Base-by-base conservation (phyloP, 2,329 filamentous ascomycete species). In the Exserohilum turcica region DNA sequence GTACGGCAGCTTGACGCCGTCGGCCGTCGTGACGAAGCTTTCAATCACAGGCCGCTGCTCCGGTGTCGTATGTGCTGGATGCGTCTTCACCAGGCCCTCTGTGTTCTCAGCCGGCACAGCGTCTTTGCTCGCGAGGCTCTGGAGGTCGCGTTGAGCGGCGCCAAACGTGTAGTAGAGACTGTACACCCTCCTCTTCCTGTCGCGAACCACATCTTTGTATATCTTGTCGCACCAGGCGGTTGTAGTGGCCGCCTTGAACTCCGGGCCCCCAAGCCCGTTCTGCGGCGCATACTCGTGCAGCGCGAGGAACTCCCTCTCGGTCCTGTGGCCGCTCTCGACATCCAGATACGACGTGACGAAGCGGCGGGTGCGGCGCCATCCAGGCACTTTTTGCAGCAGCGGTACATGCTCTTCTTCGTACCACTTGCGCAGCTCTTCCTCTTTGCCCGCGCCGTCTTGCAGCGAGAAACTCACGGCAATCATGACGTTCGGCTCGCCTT, bases 151-250 rank as follows among this genome's bases (percentile, higher is more conserved):
- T 0, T 89, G 86, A 0, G 84, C 89, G 0, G 88, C 83, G 0
- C 90, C 89, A 66, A 96, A 95, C 9, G 88, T 86, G 73, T 94
- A 92, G 72, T 90, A 90, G 57, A 92, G 83, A 29, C 84, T 79
- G 74, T 90, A 94, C 0, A 80, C 79, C 15, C 88, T 81, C 38
- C 85, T 80, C 9, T 75, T 79, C 64, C 84, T 84, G 40, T 77
- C 74, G 18, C 79, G 81, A 9, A 90, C 82, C 12, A 85, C 80
- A 29, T 85, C 82, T 16, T 76, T 73, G 63, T 84, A 82, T 31
- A 91, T 78, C 43, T 85, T 79, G 2, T 79, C 78, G 13, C 80
- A 77, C 83, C 87, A 86, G 1, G 82, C 77, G 1, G 89, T 91
- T 9, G 79, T 77, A 61, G 80, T 84, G 1, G 87, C 81, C 0